Evolutionary conservation across 169 alveolate species (phyloP), one percentile per base, ranked within the genome.

Genomic region (Eimeria maxima): DNA sequence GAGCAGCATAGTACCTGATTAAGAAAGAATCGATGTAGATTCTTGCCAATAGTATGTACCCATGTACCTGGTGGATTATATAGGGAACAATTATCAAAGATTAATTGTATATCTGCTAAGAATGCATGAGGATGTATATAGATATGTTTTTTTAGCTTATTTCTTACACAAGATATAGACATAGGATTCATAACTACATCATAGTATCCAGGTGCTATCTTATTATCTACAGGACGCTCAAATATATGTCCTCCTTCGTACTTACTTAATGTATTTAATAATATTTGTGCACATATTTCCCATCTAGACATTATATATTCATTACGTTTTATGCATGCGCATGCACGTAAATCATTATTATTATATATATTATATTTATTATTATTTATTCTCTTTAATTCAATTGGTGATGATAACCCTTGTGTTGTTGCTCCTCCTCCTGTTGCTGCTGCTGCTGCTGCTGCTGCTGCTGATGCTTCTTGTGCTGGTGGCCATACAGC

Each of bases 201-300:
- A 96, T 98, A 98, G 95, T 98, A 98, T 94, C 98, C 99, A 8
- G 99, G 99, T 80, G 98, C 98, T 80, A 97, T 98, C 95, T 98
- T 98, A 14, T 98, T 97, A 95, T 98, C 99, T 20, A 98, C 99
- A 29, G 98, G 98, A 90, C 95, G 97, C 90, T 98, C 99, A 78
- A 98, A 98, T 22, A 98, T 98, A 97, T 98, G 98, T 33, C 99
- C 99, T 0, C 99, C 99, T 73, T 98, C 94, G 42, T 87, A 87
- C 63, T 65, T 87, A 80, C 94, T 87, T 20, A 87, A 83, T 24
- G 47, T 65, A 44, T 38, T 55, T n/a, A 87, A 80, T 63, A 87
- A 69, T 27, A 83, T 83, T 8, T 29, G 7, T 38, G 94, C 94
- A 11, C 80, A 78, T 1, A 29, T 2, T 22, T 60, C 67, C 94